Evolutionary conservation across 805 yeast species (phyloP), one percentile per base, ranked within the genome.

Genomic region (Yarrowia sp.): DNA sequence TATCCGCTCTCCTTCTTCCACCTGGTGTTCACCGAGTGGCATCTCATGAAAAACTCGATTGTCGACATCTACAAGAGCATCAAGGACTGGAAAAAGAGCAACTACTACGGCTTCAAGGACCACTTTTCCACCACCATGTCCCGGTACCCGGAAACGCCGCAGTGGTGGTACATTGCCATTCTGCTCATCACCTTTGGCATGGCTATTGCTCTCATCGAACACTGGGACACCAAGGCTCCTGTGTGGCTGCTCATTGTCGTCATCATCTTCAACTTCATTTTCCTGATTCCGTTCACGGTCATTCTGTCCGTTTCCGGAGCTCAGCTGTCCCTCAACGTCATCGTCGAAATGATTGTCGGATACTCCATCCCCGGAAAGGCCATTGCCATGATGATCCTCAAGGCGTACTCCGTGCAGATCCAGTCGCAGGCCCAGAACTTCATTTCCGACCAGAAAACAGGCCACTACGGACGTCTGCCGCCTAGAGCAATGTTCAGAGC

Each of bases 71-170:
- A 42, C 48, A 41, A 41, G 53, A 9, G 16, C 0, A 3, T 45
- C 9, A 12, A 8, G 16, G 42, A 59, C 42, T 40, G 42, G 70
- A 32, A 14, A 8, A 43, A 26, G 46, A 43, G 38, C 32, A 58
- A 55, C 32, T 46, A 50, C 19, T 19, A 69, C 32, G 70, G 56
- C 7, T 40, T 69, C 49, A 49, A 73, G 35, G 75, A 73, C 65
- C 66, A 71, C 26, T 72, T 71, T 53, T 59, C 67, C 16, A 45
- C 69, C 22, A 79, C 86, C 73, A 86, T 85, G 86, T 74, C 72
- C 45, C 78, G 76, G 68, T 88, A 89, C 76, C 82, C 82, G 38
- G 92, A 89, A 71, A 91, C 87, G 19, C 95, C 96, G 0, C 89
- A 87, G 71, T 86, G 88, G 87, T 88, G 92, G 91, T 89, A 84